Percentiles rank a stretch among this genome's conserved stretches.
phyloP scores from a whole-genome alignment of 2,329 filamentous ascomycete genomes.

The Xylariaceae sp. region DNA sequence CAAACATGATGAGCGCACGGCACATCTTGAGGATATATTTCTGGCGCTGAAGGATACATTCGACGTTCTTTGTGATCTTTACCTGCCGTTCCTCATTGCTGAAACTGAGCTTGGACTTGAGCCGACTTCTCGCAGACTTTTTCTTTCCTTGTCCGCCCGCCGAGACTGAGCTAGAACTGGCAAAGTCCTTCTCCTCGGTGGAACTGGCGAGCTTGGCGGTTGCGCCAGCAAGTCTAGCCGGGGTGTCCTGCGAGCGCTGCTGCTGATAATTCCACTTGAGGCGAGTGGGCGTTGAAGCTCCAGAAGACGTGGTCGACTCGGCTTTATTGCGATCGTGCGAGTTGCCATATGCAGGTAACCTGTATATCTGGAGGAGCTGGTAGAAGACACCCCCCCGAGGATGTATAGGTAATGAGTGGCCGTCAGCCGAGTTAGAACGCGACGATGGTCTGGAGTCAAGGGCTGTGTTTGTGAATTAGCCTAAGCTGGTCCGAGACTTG shows the following conservation, averaged over 20 bases:
- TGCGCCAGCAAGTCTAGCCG: slow-evolving; percentile 31
- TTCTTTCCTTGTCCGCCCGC: slow-evolving; percentile 24
- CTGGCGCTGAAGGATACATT: slow-evolving; percentile 67
- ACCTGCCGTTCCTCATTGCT: slow-evolving; percentile 31
- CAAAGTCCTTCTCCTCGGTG: slow-evolving; percentile 11
- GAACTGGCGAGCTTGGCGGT: slow-evolving; percentile 16
- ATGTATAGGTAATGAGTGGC: slow-evolving; percentile 7
- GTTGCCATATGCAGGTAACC: slow-evolving; percentile 9
- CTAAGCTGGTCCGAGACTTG: too few relatives aligned
- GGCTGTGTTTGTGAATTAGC: too few relatives aligned
- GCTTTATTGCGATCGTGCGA: slow-evolving; percentile 8
- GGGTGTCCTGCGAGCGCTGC: slow-evolving; percentile 32
- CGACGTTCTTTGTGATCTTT: slow-evolving; percentile 40
- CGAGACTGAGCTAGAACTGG: not conserved
- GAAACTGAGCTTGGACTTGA: slow-evolving; percentile 24
- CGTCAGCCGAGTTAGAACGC: slow-evolving; percentile 3
- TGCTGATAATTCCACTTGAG: slow-evolving; percentile 34
- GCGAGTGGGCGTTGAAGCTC: slow-evolving; percentile 29
- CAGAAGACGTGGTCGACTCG: slow-evolving; percentile 24
- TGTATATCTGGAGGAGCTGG: slow-evolving; percentile 17
- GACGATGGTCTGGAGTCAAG: not conserved
- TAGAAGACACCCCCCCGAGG: slow-evolving; percentile 15
- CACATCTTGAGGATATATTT: slow-evolving; percentile 76
- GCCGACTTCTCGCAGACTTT: slow-evolving; percentile 23
- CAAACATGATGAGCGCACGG: slow-evolving; percentile 76